phyloP scores from a whole-genome alignment of 805 yeast genomes.

The Lipomyces spencermartinsiae region DNA sequence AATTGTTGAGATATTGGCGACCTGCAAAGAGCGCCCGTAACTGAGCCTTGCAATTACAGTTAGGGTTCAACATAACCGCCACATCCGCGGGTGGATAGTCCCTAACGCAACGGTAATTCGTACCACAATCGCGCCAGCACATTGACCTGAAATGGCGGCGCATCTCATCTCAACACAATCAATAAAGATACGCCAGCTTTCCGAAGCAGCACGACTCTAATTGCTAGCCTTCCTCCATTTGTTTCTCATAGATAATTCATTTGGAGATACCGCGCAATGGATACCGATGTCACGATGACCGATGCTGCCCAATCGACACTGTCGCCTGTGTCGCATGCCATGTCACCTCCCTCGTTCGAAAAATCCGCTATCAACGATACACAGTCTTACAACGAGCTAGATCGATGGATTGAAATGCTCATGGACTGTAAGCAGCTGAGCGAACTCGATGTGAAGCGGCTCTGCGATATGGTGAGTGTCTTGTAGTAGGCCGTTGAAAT shows the following conservation, averaged over 20 bases:
- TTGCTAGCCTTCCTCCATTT: not conserved
- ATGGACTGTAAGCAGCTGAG: constrained; percentile 79
- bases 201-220: not conserved
- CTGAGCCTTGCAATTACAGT: not conserved
- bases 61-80: not conserved
- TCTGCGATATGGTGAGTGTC: constrained; percentile 73
- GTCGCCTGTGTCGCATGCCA: constrained; percentile 31
- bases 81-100: not conserved
- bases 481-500: constrained; percentile 42
- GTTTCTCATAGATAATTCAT: not conserved
- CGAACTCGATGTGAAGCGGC: constrained; percentile 77
- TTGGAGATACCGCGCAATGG: constrained; percentile 22
- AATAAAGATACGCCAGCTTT: no score
- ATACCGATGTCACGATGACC: constrained; percentile 33
- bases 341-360: constrained; percentile 24
- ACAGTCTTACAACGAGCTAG: constrained; percentile 65
- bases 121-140: not conserved
- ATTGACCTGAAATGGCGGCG: not conserved
- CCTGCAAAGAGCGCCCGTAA: no score
- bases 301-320: constrained; percentile 34
- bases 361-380: constrained; percentile 34
- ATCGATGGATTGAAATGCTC: constrained; percentile 84
- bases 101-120: not conserved
- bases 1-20: no score
- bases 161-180: no score